Evolutionary conservation across 106 monocot species (phyloP), one percentile per base, ranked within the genome.

Genomic region (Narthecium ossifragum): DNA sequence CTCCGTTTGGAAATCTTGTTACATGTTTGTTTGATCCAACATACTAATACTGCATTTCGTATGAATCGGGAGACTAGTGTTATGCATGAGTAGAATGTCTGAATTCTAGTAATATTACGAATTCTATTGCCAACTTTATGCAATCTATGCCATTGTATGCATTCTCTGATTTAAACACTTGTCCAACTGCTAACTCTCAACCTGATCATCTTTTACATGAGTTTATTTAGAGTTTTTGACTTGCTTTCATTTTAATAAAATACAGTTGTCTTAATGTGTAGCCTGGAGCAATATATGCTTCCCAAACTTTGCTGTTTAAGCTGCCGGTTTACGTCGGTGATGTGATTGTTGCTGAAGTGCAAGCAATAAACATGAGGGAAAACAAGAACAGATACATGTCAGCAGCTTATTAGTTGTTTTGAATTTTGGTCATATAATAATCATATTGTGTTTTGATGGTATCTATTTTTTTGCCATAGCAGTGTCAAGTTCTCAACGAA

Each of bases 201-300:
- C n/a, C n/a, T n/a, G n/a, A n/a, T n/a, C n/a, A n/a, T n/a, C n/a
- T n/a, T n/a, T n/a, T n/a, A n/a, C n/a, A n/a, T n/a, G n/a, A n/a
- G n/a, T n/a, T 11, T 37, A 37, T 37, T 37, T 37, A 6, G 36
- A 37, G 36, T 1, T 39, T 9, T 39, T 39, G 15, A 3, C 3
- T 1, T 39, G 1, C 9, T 43, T 11, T 43, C 2, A 11, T 43
- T 17, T 13, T 43, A 3, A 13, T 43, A 17, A 1, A 1, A 41
- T 2, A 2, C 17, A 14, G 7, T 41, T 43, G 18, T 43, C 10
- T 26, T 29, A 7, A 36, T 41, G n/a, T 65, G 39, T 53, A 93
- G 88, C 89, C 93, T 39, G 93, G 89, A 51, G 93, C 93, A 15
- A 31, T 86, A 46, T 94, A 94, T 64, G 68, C 58, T 31, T 71